Evolutionary conservation across 192 early-diverging fungal species (phyloP).

Genomic region (Coemansia sp.): DNA sequence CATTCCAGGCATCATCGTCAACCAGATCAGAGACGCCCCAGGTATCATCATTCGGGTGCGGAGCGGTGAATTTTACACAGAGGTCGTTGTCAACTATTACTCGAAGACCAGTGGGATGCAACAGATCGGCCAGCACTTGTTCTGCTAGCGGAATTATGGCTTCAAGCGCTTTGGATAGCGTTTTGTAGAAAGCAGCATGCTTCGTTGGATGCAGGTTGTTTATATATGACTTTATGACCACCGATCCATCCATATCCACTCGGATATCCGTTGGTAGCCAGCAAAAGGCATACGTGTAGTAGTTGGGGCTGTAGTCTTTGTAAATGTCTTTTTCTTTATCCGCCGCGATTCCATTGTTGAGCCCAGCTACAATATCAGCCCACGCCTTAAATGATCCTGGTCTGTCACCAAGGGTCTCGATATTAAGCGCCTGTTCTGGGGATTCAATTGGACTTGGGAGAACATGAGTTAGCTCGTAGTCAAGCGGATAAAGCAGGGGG

Average conservation of each 20-base stretch:
- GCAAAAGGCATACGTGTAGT: background rate
- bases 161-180: conserved; percentile 46
- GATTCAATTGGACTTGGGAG: conserved; percentile 10
- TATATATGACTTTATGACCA: conserved; percentile 62
- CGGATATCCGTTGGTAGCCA: conserved; percentile 66
- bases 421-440: background rate
- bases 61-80: conserved; percentile 8
- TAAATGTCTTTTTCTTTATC: background rate
- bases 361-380: background rate
- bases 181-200: conserved; percentile 43
- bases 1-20: background rate
- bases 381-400: conserved; percentile 5
- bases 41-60: background rate
- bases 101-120: background rate
- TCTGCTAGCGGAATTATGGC: conserved; percentile 63
- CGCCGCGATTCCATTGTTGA: background rate
- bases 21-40: background rate
- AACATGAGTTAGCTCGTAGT: conserved; percentile 4
- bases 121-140: conserved; percentile 20
- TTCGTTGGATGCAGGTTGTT: conserved; percentile 63
- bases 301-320: background rate
- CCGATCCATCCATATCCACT: conserved; percentile 38
- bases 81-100: background rate
- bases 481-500: background rate
- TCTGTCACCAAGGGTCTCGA: background rate